These are phyloP conservation scores for Shiraia bambusicola DNA, from an alignment of 2,329 filamentous ascomycete species.

Conservation along the genomic window DNA sequence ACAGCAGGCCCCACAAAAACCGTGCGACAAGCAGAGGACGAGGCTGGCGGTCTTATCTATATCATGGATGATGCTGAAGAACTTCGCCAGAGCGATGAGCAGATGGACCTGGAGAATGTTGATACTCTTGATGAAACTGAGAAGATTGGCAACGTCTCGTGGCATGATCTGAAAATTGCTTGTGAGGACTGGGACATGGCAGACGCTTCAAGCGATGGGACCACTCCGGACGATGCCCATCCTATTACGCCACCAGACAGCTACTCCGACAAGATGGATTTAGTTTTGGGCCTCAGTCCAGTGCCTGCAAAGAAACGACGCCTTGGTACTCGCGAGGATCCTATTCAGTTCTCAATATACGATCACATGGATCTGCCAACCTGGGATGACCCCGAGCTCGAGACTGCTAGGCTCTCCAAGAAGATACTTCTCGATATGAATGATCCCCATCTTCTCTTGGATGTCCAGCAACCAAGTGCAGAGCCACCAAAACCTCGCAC, in stretches of 20 bases:
- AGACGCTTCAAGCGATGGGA: conserved; percentile 29
- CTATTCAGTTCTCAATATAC: conserved; percentile 39
- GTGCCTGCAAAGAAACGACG: conserved; percentile 67
- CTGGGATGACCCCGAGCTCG: conserved; percentile 77
- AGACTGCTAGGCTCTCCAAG: conserved; percentile 72
- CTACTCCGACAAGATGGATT: conserved; percentile 24
- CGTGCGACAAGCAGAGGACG: conserved; percentile 49
- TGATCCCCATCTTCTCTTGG: conserved; percentile 82
- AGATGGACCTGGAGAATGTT: conserved; percentile 51
- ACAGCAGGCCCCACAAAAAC: conserved; percentile 54
- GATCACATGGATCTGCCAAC: conserved; percentile 54
- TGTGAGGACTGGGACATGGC: conserved; percentile 82
- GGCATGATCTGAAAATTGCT: conserved; percentile 79
- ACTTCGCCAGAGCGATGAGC: conserved; percentile 46
- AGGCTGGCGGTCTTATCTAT: conserved; percentile 58
- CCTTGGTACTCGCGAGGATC: conserved; percentile 37
- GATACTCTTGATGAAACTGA: conserved; percentile 62
- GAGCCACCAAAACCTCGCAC: conserved; percentile 59
- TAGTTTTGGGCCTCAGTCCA: conserved; percentile 29
- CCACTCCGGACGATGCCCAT: conserved; percentile 32
- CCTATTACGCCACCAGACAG: conserved; percentile 30
- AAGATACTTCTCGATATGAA: conserved; percentile 82
- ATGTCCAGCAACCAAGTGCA: conserved; percentile 68
- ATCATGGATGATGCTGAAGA: conserved; percentile 47
- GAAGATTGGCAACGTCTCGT: conserved; percentile 70